Percentiles rank a stretch among this genome's conserved stretches.
Conservation (phyloP, 768 basidiomycete species). For the Collybiopsis luxurians region DNA sequence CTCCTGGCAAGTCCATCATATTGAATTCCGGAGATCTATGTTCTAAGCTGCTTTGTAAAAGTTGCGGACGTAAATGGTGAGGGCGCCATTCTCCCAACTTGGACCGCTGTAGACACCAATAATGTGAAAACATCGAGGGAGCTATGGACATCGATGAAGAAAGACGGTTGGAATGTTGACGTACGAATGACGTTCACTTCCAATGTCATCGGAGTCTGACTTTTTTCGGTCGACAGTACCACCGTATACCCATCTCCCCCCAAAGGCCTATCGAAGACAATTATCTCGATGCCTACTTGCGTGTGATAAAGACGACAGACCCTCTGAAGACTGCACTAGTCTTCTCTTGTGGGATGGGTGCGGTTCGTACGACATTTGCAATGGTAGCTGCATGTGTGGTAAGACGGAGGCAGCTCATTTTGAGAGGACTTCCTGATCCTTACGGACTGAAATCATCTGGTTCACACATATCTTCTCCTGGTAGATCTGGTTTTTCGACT, state of each 20-base stretch:
- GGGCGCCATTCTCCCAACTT: slow-evolving; percentile 85
- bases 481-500: slow-evolving; percentile 44
- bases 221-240: slow-evolving; percentile 5
- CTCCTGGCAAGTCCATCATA: slow-evolving; percentile 46
- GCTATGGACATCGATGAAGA: slow-evolving; percentile 76
- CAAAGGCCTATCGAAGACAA: slow-evolving; percentile 94
- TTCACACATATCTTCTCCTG: slow-evolving; percentile 10
- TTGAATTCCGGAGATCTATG: background rate
- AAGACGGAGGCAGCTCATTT: slow-evolving; percentile 70
- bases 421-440: slow-evolving; percentile 72
- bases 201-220: slow-evolving; percentile 63
- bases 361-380: slow-evolving; percentile 93
- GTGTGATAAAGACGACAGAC: slow-evolving; percentile 75
- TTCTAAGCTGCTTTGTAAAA: slow-evolving; percentile 11
- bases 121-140: slow-evolving; percentile 89
- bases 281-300: slow-evolving; percentile 92
- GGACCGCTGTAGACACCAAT: slow-evolving; percentile 83
- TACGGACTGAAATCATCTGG: slow-evolving; percentile 47
- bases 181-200: slow-evolving; percentile 36
- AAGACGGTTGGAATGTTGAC: slow-evolving; percentile 90
- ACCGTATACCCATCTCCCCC: slow-evolving; percentile 91
- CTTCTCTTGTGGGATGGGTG: slow-evolving; percentile 97
- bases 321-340: slow-evolving; percentile 81
- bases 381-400: slow-evolving; percentile 94
- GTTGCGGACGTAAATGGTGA: slow-evolving; percentile 60